These are phyloP conservation scores for Crithidia mellificae DNA, from an alignment of 208 protist species.

Conservation along the genomic window DNA sequence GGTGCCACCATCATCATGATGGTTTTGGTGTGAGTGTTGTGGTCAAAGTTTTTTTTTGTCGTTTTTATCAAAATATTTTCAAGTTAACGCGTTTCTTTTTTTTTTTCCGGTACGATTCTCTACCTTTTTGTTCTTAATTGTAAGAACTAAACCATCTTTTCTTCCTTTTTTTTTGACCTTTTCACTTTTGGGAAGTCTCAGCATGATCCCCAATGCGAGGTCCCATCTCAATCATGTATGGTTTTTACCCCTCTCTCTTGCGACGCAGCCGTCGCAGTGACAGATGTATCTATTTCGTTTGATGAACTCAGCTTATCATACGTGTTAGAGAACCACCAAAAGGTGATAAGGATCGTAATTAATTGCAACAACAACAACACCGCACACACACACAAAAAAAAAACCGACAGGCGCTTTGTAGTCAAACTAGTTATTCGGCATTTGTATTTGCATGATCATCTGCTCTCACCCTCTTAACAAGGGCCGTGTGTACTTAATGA, in stretches of 20 bases:
- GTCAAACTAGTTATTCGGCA: neutral
- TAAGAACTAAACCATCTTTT: neutral
- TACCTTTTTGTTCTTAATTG: neutral
- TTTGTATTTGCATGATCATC: too few species aligned
- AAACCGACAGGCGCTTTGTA: too few species aligned
- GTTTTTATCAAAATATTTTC: constrained; percentile 9
- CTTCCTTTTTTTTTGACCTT: constrained; percentile 7
- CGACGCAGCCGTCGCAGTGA: neutral
- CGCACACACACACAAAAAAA: too few species aligned
- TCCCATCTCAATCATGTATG: neutral
- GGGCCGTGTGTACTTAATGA: neutral
- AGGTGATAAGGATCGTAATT: neutral
- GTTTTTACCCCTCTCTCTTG: neutral
- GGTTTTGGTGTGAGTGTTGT: neutral
- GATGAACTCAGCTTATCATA: constrained; percentile 2
- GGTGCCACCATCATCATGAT: neutral
- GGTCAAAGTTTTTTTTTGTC: neutral
- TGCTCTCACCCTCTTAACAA: too few species aligned
- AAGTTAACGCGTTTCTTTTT: constrained; percentile 1
- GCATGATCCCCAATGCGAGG: neutral
- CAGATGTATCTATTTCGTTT: constrained; percentile 6
- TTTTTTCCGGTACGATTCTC: too few species aligned
- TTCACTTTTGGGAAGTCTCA: neutral
- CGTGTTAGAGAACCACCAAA: neutral
- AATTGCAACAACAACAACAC: constrained; percentile 1